Conservation (phyloP, 108 stramenopile species). For the Cyclotella sp. region DNA sequence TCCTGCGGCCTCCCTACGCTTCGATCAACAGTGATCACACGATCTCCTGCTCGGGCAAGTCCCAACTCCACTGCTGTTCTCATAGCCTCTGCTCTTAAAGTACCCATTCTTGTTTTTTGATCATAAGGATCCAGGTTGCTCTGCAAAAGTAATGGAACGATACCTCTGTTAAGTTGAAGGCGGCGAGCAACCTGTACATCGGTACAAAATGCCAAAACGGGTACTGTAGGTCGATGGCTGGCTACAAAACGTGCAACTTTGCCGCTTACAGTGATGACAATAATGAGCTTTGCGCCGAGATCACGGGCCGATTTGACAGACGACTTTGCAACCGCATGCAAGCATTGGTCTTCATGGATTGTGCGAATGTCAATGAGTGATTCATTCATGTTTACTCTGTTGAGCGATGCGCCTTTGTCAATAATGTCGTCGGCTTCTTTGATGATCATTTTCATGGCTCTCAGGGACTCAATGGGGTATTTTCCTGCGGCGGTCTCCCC, state of each 20-base stretch:
- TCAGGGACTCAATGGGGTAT: conserved; percentile 66
- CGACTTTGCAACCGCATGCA: conserved; percentile 64
- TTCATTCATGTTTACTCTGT: conserved; percentile 35
- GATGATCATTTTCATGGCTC: conserved; percentile 69
- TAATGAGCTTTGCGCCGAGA: conserved; percentile 66
- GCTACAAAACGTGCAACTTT: conserved; percentile 63
- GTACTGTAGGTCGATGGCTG: conserved; percentile 66
- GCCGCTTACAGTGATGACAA: conserved; percentile 58
- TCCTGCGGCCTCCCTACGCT: conserved; percentile 63
- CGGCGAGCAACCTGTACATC: conserved; percentile 69
- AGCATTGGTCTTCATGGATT: conserved; percentile 61
- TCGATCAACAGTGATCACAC: conserved; percentile 71
- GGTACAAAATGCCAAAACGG: conserved; percentile 74
- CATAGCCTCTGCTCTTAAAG: conserved; percentile 71
- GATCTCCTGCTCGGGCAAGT: conserved; percentile 64
- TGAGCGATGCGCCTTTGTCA: conserved; percentile 47
- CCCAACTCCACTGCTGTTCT: conserved; percentile 74
- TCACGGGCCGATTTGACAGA: conserved; percentile 63
- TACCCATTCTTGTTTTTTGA: conserved; percentile 60
- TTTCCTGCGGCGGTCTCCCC: conserved; percentile 79
- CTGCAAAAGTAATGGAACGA: conserved; percentile 66
- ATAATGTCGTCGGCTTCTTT: conserved; percentile 64
- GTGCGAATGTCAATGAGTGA: conserved; percentile 33
- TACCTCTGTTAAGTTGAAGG: conserved; percentile 63
- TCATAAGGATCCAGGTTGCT: conserved; percentile 47